Evolutionary conservation across 2,329 filamentous ascomycete species (phyloP).

Genomic region (Sclerotinia subarctica): DNA sequence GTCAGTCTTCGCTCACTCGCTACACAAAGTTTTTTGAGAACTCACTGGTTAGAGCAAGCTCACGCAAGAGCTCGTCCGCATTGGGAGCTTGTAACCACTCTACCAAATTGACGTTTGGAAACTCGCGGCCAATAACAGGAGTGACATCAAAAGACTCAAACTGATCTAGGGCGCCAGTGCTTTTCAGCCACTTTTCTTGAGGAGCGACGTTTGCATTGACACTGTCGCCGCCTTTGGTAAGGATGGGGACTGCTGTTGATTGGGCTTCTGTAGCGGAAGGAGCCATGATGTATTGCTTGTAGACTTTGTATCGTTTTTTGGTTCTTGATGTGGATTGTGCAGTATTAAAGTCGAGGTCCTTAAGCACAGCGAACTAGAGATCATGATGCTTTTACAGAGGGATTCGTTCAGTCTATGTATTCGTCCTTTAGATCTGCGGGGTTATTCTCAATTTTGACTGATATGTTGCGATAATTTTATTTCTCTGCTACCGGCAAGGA

Average conservation of each 20-base stretch:
- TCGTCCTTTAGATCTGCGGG: not conserved
- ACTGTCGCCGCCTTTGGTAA: conserved; percentile 14
- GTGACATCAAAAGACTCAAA: conserved; percentile 42
- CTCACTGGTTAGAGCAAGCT: conserved; percentile 47
- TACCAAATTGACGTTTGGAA: conserved; percentile 42
- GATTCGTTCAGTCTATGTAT: conserved; percentile 9
- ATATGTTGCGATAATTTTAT: not conserved
- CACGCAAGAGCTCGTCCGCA: conserved; percentile 47
- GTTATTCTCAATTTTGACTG: not conserved
- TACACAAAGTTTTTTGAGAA: conserved; percentile 17
- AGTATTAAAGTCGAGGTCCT: conserved; percentile 23
- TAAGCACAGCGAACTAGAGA: conserved; percentile 26
- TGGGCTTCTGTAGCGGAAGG: conserved; percentile 28
- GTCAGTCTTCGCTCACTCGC: not conserved
- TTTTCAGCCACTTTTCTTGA: conserved; percentile 32
- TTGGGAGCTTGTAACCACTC: conserved; percentile 49
- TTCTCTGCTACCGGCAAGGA: not conserved
- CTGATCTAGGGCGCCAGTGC: conserved; percentile 33
- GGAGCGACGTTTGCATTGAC: conserved; percentile 18
- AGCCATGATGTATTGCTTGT: conserved; percentile 24
- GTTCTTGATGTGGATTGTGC: conserved; percentile 10
- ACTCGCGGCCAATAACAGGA: conserved; percentile 49
- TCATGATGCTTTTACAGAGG: conserved; percentile 20
- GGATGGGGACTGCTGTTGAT: not conserved
- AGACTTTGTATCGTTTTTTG: not conserved